Evolutionary conservation across 2,329 filamentous ascomycete species (phyloP).

Genomic region (Macroventuria anomochaeta): DNA sequence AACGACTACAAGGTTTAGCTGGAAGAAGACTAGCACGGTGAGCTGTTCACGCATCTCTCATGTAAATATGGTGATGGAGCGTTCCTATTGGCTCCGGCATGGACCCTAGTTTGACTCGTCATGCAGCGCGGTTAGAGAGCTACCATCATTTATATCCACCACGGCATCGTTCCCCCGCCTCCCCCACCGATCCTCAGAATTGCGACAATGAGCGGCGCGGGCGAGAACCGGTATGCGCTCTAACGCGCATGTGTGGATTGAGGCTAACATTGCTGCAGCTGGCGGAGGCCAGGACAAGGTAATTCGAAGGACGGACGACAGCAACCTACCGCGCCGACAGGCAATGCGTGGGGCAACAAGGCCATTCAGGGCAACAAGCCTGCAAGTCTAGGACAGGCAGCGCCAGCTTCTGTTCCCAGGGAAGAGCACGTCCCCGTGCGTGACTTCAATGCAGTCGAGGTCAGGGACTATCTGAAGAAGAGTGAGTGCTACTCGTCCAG

Average conservation of each 20-base stretch:
- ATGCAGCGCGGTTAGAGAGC: constrained; percentile 32
- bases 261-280: constrained; percentile 37
- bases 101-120: constrained; percentile 27
- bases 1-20: constrained; percentile 17
- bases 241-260: background rate
- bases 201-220: constrained; percentile 48
- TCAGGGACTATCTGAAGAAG: constrained; percentile 52
- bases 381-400: constrained; percentile 24
- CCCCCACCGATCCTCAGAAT: constrained; percentile 31
- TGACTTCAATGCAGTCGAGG: constrained; percentile 54
- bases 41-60: constrained; percentile 14
- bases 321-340: constrained; percentile 40
- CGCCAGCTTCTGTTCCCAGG: constrained; percentile 24
- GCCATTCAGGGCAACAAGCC: constrained; percentile 37
- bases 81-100: constrained; percentile 32
- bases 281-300: constrained; percentile 45
- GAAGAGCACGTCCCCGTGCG: constrained; percentile 44
- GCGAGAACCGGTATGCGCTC: constrained; percentile 45
- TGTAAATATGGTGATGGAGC: constrained; percentile 12
- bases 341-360: constrained; percentile 47
- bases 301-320: constrained; percentile 45
- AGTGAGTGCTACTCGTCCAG: constrained; percentile 34
- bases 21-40: constrained; percentile 15
- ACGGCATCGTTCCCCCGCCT: constrained; percentile 35
- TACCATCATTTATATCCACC: constrained; percentile 40